These are phyloP conservation scores for Scheffersomyces spartinae DNA, from an alignment of 805 yeast species.

Conservation along the genomic window DNA sequence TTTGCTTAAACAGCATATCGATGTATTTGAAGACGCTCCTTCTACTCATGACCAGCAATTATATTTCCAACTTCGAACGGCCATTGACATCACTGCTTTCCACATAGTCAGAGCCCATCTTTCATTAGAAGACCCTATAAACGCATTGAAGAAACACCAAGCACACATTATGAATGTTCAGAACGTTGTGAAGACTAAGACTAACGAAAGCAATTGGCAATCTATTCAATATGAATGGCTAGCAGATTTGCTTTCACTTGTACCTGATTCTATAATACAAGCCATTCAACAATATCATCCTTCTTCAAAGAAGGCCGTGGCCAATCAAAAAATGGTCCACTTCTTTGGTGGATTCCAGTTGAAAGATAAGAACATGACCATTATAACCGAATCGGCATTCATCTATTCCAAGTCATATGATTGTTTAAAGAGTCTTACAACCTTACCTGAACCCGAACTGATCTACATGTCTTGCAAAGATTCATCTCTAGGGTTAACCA, in stretches of 20 bases:
- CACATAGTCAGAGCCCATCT: slow-evolving; percentile 30
- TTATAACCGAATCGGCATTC: slow-evolving; percentile 17
- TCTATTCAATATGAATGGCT: slow-evolving; percentile 29
- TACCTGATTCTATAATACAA: slow-evolving; percentile 15
- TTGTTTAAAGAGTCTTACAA: slow-evolving; percentile 5
- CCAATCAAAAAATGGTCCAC: slow-evolving; percentile 4
- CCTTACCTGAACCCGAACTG: background rate
- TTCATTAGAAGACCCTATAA: slow-evolving; percentile 25
- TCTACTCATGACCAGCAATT: slow-evolving; percentile 19
- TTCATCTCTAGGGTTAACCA: no score
- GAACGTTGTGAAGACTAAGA: slow-evolving; percentile 3
- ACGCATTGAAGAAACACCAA: slow-evolving; percentile 24
- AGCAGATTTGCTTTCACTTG: slow-evolving; percentile 18
- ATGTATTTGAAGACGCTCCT: slow-evolving; percentile 3
- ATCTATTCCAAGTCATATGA: slow-evolving; percentile 14
- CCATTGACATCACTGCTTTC: slow-evolving; percentile 23
- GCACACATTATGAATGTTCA: slow-evolving; percentile 20
- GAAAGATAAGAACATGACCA: slow-evolving; percentile 8
- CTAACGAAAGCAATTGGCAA: slow-evolving; percentile 13
- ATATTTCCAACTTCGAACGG: slow-evolving; percentile 15
- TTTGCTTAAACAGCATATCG: slow-evolving; percentile 9
- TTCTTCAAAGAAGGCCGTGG: slow-evolving; percentile 5
- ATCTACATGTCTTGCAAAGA: no score
- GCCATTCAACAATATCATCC: no score
- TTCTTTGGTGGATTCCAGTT: slow-evolving; percentile 26